These are phyloP conservation scores for Thecaphora frezii DNA, from an alignment of 1,284 basidiomycete species.

Conservation along the genomic window DNA sequence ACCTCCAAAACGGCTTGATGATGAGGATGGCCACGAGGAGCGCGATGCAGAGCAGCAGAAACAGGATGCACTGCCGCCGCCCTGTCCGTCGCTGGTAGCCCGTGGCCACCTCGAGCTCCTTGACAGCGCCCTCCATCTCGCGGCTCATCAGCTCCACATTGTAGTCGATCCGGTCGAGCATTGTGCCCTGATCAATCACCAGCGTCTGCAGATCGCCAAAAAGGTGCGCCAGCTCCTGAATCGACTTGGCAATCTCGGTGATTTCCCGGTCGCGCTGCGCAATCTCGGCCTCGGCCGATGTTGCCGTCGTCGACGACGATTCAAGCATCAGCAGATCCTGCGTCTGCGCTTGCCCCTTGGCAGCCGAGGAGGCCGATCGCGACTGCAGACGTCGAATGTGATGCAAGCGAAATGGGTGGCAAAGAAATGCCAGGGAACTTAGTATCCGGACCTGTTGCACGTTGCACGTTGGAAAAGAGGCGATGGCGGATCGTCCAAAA, in stretches of 20 bases:
- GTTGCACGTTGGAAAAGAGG: too few relatives aligned
- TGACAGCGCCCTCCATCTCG: conserved; percentile 78
- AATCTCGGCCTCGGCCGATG: conserved; percentile 29
- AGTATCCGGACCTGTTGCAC: too few relatives aligned
- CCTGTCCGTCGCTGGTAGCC: conserved; percentile 92
- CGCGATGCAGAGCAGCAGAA: conserved; percentile 84
- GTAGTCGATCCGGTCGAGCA: conserved; percentile 94
- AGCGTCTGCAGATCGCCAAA: conserved; percentile 91
- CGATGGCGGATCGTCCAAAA: not conserved
- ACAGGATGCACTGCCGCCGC: conserved; percentile 85
- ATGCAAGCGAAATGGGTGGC: too few relatives aligned
- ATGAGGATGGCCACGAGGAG: conserved; percentile 78
- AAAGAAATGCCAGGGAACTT: too few relatives aligned
- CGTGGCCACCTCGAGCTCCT: conserved; percentile 79
- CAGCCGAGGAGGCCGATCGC: not conserved
- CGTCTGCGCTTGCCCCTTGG: not conserved
- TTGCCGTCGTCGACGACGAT: not conserved
- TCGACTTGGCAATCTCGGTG: conserved; percentile 86
- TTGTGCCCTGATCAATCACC: conserved; percentile 96
- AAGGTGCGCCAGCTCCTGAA: conserved; percentile 85
- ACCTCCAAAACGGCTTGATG: conserved; percentile 68
- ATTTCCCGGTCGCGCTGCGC: conserved; percentile 69
- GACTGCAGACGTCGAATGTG: too few relatives aligned
- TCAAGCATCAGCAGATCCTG: not conserved
- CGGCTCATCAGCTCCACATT: conserved; percentile 90